A percentile compares a stretch with the other conserved stretches of the same genome.
These are phyloP conservation scores for Xerocomellus amylosporus DNA, from an alignment of 768 basidiomycete species.

Conservation along the genomic window DNA sequence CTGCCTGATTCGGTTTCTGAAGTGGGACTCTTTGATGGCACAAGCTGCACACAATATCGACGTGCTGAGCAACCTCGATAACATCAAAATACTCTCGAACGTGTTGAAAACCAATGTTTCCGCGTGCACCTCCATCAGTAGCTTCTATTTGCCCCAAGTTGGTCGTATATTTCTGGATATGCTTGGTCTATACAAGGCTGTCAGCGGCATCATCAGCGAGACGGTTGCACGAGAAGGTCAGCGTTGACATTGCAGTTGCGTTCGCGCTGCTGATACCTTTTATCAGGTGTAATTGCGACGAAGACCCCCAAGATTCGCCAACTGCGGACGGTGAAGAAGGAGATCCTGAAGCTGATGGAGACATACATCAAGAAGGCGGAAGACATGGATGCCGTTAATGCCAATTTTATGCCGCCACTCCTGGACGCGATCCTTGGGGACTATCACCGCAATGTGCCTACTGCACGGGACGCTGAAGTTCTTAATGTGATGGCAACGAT, in stretches of 20 bases:
- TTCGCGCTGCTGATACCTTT: slow-evolving; percentile 3
- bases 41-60: slow-evolving; percentile 93
- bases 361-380: slow-evolving; percentile 97
- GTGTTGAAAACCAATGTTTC: slow-evolving; percentile 98
- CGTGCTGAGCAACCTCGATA: slow-evolving; percentile 85
- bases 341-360: slow-evolving; percentile 95
- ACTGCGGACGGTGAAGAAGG: slow-evolving; percentile 96
- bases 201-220: slow-evolving; percentile 93
- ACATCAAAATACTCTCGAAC: slow-evolving; percentile 95
- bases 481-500: slow-evolving; percentile 97
- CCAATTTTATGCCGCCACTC: slow-evolving; percentile 89
- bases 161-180: slow-evolving; percentile 96
- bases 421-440: slow-evolving; percentile 98
- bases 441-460: slow-evolving; percentile 91
- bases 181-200: slow-evolving; percentile 96
- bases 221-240: slow-evolving; percentile 82
- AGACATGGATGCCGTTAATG: slow-evolving; percentile 90
- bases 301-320: slow-evolving; percentile 96
- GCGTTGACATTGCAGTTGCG: slow-evolving; percentile 13
- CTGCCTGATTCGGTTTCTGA: slow-evolving; percentile 3
- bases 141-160: slow-evolving; percentile 96
- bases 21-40: slow-evolving; percentile 98
- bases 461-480: slow-evolving; percentile 94
- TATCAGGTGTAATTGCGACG: slow-evolving; percentile 80
- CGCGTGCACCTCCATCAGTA: slow-evolving; percentile 94